Conservation (phyloP, 495 filamentous ascomycete genomes). For the Podospora sp. region DNA sequence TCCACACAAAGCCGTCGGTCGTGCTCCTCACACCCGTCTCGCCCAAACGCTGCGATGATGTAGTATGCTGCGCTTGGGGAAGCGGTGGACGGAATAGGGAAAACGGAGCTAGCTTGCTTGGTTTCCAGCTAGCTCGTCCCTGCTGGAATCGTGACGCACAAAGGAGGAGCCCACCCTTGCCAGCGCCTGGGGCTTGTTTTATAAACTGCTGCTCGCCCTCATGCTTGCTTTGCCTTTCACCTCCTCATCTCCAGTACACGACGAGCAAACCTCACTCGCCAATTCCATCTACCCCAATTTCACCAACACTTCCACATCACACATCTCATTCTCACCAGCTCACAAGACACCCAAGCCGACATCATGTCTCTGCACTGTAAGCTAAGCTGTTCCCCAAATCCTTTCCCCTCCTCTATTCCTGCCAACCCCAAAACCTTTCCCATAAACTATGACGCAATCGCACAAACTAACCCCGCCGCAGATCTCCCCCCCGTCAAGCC, state of each 20-base stretch:
- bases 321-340: slow-evolving; percentile 1
- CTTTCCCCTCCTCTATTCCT: slow-evolving; percentile 3
- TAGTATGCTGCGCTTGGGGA: slow-evolving; percentile 23
- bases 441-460: neutral
- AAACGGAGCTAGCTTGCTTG: neutral
- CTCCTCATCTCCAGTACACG: slow-evolving; percentile 12
- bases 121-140: slow-evolving; percentile 1
- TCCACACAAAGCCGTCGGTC: slow-evolving; percentile 26
- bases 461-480: slow-evolving; percentile 40
- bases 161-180: slow-evolving; percentile 21
- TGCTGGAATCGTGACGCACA: slow-evolving; percentile 36
- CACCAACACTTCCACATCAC: slow-evolving; percentile 7
- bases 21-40: slow-evolving; percentile 9
- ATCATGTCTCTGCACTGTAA: slow-evolving; percentile 64
- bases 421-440: neutral
- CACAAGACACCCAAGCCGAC: slow-evolving; percentile 22
- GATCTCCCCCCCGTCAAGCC: slow-evolving; percentile 97
- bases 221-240: slow-evolving; percentile 11
- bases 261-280: slow-evolving; percentile 15
- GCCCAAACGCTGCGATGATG: slow-evolving; percentile 37
- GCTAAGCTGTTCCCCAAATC: slow-evolving; percentile 27
- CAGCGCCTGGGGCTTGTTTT: slow-evolving; percentile 5
- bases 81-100: neutral
- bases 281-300: slow-evolving; percentile 11
- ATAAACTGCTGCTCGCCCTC: slow-evolving; percentile 26